Evolutionary conservation across 331 rosid species (phyloP), one percentile per base, ranked within the genome.

Genomic region (Pyrus hybrid): DNA sequence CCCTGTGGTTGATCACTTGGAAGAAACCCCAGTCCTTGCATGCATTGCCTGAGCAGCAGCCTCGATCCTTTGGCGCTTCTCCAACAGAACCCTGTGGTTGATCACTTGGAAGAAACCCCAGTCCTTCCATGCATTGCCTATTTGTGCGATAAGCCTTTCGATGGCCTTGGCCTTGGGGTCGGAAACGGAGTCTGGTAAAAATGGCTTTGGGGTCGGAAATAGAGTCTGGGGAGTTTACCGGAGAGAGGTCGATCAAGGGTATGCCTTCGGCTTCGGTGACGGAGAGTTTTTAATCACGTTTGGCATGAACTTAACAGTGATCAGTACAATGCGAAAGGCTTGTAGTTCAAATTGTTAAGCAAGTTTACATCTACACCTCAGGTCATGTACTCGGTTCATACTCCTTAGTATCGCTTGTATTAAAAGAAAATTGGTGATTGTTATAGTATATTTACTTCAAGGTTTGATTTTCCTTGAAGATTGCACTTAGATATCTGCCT

Each of bases 91-190:
- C 6, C 88, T 88, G 28, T 90, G 96, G 74, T 90, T 87, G 67
- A 16, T 82, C 51, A 84, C 91, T 68, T 84, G 86, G 75, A 90
- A 87, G 83, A 88, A 90, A 0, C 91, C 91, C 89, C 92, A 84
- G 0, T 87, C 83, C 61, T 61, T 72, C 57, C 86, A 79, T 4
- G 96, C 89, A 33, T 35, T 35, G 3, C 88, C 87, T 16, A 87
- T 70, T 41, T 85, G 74, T 18, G 67, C 71, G 28, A 82, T 80
- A 4, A 84, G 26, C 7, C 13, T 49, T 26, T 79, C 70, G 51
- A 85, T 11, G n/a, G n/a, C n/a, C n/a, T n/a, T n/a, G 61, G 61
- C 28, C 3, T 26, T 26, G 28, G 28, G 28, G 28, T 26, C 28
- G 28, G 28, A 26, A 26, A 26, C 28, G 28, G 28, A 26, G n/a